Percentiles rank a stretch among this genome's conserved stretches.
Conservation (phyloP, 345 rosid species). For the Arabidopsis suecica region DNA sequence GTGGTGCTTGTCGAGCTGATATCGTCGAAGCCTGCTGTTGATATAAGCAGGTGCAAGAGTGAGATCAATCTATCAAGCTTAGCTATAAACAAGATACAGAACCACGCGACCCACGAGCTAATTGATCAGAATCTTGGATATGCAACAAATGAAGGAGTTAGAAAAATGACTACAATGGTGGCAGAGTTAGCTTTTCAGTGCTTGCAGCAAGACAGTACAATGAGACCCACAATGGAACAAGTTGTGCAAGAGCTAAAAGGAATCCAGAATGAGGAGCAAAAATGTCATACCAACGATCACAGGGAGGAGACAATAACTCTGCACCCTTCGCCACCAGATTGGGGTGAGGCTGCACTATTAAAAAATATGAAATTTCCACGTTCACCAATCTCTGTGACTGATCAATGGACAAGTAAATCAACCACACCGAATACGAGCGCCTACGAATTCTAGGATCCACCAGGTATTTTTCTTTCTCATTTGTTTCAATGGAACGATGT, state of each 20-base stretch:
- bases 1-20: constrained; percentile 72
- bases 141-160: constrained; percentile 46
- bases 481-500: constrained; percentile 21
- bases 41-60: constrained; percentile 54
- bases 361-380: constrained; percentile 40
- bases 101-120: constrained; percentile 50
- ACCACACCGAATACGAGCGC: constrained; percentile 53
- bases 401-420: constrained; percentile 55
- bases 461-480: constrained; percentile 26
- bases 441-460: constrained; percentile 24
- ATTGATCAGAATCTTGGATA: constrained; percentile 61
- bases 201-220: constrained; percentile 60
- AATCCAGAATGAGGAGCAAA: constrained; percentile 44
- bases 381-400: constrained; percentile 68
- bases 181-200: constrained; percentile 69
- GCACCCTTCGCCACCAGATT: constrained; percentile 52
- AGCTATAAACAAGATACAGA: constrained; percentile 61
- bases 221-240: constrained; percentile 64
- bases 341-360: constrained; percentile 48
- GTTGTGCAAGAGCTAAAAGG: constrained; percentile 54
- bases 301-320: constrained; percentile 25
- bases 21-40: constrained; percentile 75
- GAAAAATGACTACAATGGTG: constrained; percentile 53
- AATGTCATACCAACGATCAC: constrained; percentile 18
- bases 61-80: constrained; percentile 68